A percentile compares a stretch with the other conserved stretches of the same genome.
These are phyloP conservation scores for Annulohypoxylon stygium DNA, from an alignment of 495 filamentous ascomycete genomes.

Conservation along the genomic window DNA sequence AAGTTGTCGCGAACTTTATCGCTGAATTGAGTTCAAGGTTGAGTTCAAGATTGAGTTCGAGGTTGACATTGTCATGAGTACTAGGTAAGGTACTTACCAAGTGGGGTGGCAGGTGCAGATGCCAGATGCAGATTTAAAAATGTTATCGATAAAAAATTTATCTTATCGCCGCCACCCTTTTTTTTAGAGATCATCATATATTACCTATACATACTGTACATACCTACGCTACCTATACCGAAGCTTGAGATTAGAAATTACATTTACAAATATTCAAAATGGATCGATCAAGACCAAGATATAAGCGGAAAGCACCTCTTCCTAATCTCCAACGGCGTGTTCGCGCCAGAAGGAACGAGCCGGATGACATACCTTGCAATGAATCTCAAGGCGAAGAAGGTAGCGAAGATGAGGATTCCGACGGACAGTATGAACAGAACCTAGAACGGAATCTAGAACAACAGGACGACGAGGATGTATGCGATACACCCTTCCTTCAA, in stretches of 20 bases:
- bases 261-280: conserved; percentile 8
- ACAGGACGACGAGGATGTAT: conserved; percentile 33
- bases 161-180: conserved; percentile 29
- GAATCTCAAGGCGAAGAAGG: conserved; percentile 51
- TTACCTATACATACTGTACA: neutral
- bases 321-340: conserved; percentile 69
- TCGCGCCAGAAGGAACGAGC: conserved; percentile 67
- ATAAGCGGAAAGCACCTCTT: conserved; percentile 44
- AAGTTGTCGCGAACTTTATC: neutral
- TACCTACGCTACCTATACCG: neutral
- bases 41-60: neutral
- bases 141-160: conserved; percentile 30
- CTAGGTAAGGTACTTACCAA: too few relatives aligned
- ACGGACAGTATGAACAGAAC: conserved; percentile 46
- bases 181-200: neutral
- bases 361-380: conserved; percentile 58
- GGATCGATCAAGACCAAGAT: conserved; percentile 12
- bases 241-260: neutral
- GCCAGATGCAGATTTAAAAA: neutral
- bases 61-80: too few relatives aligned
- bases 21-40: neutral
- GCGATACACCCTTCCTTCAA: neutral
- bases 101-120: too few relatives aligned
- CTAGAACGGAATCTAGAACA: conserved; percentile 29
- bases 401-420: conserved; percentile 51